Evolutionary conservation across 139 green algal species (phyloP).

Genomic region (Raphidocelis subcapitata): DNA sequence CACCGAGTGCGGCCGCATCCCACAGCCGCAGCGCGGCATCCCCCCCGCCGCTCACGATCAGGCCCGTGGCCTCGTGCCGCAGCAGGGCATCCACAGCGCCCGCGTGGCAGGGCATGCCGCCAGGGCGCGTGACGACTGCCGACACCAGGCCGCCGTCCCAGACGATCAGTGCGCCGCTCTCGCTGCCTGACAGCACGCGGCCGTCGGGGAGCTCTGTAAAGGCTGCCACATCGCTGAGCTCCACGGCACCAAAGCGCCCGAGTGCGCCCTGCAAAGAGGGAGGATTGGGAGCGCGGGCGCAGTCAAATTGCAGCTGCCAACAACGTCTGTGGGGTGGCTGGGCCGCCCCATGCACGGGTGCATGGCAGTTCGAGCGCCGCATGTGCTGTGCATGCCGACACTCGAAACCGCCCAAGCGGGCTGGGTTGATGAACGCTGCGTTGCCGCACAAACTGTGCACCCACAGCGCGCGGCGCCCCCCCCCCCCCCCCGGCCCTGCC

Average conservation of each 20-base stretch:
- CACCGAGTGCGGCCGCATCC: slow-evolving; percentile 31
- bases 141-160: slow-evolving; percentile 85
- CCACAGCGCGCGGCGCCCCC: no score
- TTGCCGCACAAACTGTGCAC: no score
- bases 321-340: no score
- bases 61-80: slow-evolving; percentile 42
- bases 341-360: no score
- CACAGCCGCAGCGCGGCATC: slow-evolving; percentile 76
- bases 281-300: no score
- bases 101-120: slow-evolving; percentile 62
- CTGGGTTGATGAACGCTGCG: no score
- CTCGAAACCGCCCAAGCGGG: no score
- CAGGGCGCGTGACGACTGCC: slow-evolving; percentile 23
- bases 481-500: no score
- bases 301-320: no score
- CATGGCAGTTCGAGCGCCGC: no score
- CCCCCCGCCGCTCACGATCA: slow-evolving; percentile 60
- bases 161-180: slow-evolving; percentile 70
- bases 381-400: no score
- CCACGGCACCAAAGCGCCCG: slow-evolving; percentile 78
- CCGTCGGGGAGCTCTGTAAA: slow-evolving; percentile 80
- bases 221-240: slow-evolving; percentile 70
- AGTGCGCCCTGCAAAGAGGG: slow-evolving; percentile 55
- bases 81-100: slow-evolving; percentile 65
- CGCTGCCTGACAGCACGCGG: slow-evolving; percentile 72